Percentiles rank a stretch among this genome's conserved stretches.
Conservation (phyloP, 371 early-diverging fungal genomes). For the Thermomucor indicae-seudaticae region DNA sequence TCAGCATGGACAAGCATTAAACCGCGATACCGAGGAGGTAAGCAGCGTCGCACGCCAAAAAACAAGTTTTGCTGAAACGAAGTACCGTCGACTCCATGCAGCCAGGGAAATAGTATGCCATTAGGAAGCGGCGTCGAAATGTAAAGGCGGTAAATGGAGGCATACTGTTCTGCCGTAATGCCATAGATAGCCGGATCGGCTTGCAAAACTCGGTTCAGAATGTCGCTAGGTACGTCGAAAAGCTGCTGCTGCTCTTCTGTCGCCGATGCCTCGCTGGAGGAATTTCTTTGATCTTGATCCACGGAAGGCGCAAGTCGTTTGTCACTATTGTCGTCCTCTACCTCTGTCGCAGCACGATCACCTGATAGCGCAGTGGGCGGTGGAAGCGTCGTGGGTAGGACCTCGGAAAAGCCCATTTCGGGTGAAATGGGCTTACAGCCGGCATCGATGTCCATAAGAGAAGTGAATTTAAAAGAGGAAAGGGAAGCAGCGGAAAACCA, state of each 20-base stretch:
- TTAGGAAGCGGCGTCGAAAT: conserved; percentile 45
- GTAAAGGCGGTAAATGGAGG: conserved; percentile 15
- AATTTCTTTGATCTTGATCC: background rate
- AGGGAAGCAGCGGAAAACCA: too few species aligned
- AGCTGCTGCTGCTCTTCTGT: background rate
- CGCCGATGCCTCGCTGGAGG: background rate
- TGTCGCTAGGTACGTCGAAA: conserved; percentile 12
- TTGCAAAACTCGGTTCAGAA: conserved; percentile 3
- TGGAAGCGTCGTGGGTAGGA: background rate
- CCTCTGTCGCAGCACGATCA: too few species aligned
- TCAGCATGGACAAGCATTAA: conserved; percentile 40
- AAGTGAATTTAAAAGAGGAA: too few species aligned
- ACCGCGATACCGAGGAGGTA: conserved; percentile 42
- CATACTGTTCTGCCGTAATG: conserved; percentile 17
- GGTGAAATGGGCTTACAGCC: background rate
- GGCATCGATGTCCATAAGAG: conserved; percentile 1
- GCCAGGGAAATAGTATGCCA: conserved; percentile 61
- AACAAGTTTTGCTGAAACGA: conserved; percentile 51
- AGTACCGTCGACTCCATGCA: conserved; percentile 60
- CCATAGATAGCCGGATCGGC: conserved; percentile 4
- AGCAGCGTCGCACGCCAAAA: conserved; percentile 47
- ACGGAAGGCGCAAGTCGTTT: conserved; percentile 9
- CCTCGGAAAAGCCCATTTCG: background rate
- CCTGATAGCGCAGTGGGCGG: background rate
- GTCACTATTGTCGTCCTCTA: conserved; percentile 8